Conservation (phyloP, 129 eudicot genomes). For the Tanacetum coccineum region DNA sequence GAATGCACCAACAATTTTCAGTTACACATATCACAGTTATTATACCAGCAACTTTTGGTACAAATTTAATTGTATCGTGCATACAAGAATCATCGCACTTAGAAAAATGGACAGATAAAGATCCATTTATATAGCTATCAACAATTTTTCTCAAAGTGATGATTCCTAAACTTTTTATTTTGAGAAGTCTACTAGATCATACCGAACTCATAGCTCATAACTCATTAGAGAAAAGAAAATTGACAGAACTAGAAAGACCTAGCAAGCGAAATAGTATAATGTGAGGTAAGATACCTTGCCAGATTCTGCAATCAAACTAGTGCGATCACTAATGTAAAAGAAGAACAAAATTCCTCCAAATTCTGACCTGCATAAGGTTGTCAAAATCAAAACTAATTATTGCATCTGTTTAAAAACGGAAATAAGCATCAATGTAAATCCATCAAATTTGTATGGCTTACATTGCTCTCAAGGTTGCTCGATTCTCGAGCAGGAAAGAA, state of each 20-base stretch:
- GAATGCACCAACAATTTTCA: background rate
- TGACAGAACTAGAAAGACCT: background rate
- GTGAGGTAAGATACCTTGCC: conserved; percentile 52
- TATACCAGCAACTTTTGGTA: too few species aligned
- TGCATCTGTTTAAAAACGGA: conserved; percentile 12
- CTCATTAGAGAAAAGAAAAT: background rate
- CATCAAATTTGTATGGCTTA: conserved; percentile 35
- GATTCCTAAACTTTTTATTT: too few species aligned
- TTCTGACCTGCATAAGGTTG: conserved; percentile 72
- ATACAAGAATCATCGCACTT: too few species aligned
- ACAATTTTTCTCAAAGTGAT: too few species aligned
- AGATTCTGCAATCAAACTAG: conserved; percentile 68
- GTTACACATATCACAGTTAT: too few species aligned
- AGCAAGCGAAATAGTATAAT: conserved; percentile 9
- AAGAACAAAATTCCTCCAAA: conserved; percentile 84
- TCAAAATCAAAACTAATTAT: conserved; percentile 18
- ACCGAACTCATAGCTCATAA: background rate
- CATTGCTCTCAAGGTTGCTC: conserved; percentile 92
- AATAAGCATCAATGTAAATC: conserved; percentile 4
- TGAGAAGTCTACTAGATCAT: background rate
- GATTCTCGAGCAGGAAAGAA: conserved; percentile 83
- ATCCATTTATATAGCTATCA: too few species aligned
- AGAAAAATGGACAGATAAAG: too few species aligned
- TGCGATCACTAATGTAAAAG: conserved; percentile 93
- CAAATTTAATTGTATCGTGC: too few species aligned